phyloP scores from a whole-genome alignment of 2,329 filamentous ascomycete genomes.

The Alternaria infectoria region DNA sequence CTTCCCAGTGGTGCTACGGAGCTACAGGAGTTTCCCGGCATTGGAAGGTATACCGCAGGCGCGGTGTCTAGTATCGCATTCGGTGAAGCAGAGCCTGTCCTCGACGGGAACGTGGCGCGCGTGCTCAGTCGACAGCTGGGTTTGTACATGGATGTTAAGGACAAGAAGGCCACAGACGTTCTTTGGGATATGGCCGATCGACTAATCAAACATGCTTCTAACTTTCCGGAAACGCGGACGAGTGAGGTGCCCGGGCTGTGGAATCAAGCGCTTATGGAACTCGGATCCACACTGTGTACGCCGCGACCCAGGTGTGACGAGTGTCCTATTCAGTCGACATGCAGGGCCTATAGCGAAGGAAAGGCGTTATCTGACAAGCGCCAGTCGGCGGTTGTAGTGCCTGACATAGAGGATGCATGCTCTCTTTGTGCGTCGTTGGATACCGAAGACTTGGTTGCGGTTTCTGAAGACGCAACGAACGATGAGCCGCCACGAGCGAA shows the following conservation, averaged over 20 bases:
- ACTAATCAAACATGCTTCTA: conserved; percentile 60
- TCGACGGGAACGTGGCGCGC: conserved; percentile 68
- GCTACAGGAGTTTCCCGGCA: conserved; percentile 62
- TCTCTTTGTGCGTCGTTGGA: conserved; percentile 36
- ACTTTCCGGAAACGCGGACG: conserved; percentile 29
- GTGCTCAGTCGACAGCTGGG: conserved; percentile 68
- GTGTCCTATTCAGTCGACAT: conserved; percentile 43
- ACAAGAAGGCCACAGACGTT: conserved; percentile 60
- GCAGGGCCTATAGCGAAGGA: conserved; percentile 43
- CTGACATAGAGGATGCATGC: conserved; percentile 43
- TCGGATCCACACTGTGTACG: conserved; percentile 67
- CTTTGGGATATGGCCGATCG: conserved; percentile 66
- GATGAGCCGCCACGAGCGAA: conserved; percentile 18
- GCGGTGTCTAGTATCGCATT: conserved; percentile 69
- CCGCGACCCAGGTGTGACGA: conserved; percentile 63
- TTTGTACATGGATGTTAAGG: conserved; percentile 63
- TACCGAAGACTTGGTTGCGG: conserved; percentile 36
- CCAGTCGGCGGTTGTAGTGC: conserved; percentile 11
- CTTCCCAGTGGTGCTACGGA: conserved; percentile 57
- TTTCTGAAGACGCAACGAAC: conserved; percentile 20
- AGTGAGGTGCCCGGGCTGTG: conserved; percentile 64
- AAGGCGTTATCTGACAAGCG: conserved; percentile 24
- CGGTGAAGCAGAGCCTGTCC: conserved; percentile 64
- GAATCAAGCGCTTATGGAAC: conserved; percentile 71
- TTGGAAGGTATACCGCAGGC: conserved; percentile 68